Evolutionary conservation across 164 flowering plant species (phyloP), one percentile per base, ranked within the genome.

Genomic region (Vitis riparia): DNA sequence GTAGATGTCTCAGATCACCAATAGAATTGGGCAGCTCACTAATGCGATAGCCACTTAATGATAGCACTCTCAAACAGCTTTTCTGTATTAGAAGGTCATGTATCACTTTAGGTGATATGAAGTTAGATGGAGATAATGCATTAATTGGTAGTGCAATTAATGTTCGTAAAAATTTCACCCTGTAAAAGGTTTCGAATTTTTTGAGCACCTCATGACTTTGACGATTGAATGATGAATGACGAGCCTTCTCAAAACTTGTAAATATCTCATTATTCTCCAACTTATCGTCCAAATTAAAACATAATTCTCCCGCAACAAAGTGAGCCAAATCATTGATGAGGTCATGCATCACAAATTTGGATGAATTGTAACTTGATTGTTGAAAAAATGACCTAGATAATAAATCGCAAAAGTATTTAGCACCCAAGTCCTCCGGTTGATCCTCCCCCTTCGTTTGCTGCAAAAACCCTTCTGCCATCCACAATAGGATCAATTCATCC

Each of bases 381-480:
- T 62, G 53, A 11, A 70, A 70, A 12, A 70, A 55, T 3, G 67
- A 62, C 15, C 65, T 62, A 3, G 55, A 27, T 4, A 11, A 17
- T 11, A 70, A 19, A 2, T 49, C 62, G 2, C 30, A 16, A 14
- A 70, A 62, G 12, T 62, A 53, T 1, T 17, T 12, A 0, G 63
- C 14, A 15, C 68, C 73, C n/a, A 62, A 14, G 15, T 60, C 65
- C 32, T 59, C 65, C 29, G 61, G 12, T 11, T 7, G 0, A 29
- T 69, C 47, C 13, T n/a, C 17, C 55, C n/a, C n/a, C 0, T 27
- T 5, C 3, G n/a, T 29, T 27, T 44, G 9, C 6, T 44, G 49
- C 11, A 63, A 8, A 8, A 70, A 51, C 1, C 65, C 71, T 51
- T 60, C 12, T 37, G 73, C 67, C 52, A 62, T 70, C 73, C 73